These are phyloP conservation scores for Arabidopsis arenosa DNA, from an alignment of 345 rosid genomes.

Conservation along the genomic window DNA sequence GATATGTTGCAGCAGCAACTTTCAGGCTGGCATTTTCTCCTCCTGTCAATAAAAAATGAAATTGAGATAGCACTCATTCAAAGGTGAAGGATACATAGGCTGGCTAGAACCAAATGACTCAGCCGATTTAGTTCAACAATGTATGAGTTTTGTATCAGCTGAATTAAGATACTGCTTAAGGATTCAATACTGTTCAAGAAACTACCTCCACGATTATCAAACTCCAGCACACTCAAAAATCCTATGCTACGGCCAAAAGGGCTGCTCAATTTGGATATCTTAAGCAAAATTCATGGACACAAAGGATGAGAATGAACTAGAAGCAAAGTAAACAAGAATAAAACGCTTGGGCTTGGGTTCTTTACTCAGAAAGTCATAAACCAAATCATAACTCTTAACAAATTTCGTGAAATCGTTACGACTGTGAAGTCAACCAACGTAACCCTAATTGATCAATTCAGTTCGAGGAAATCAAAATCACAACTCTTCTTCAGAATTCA, in stretches of 20 bases:
- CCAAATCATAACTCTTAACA: background rate
- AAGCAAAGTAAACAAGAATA: background rate
- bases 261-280: background rate
- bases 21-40: slow-evolving; percentile 64
- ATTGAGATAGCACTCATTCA: slow-evolving; percentile 6
- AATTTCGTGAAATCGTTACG: slow-evolving; percentile 3
- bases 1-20: slow-evolving; percentile 78
- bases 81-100: background rate
- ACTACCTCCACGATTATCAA: background rate
- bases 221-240: background rate
- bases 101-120: background rate
- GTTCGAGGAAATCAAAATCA: slow-evolving; percentile 2
- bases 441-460: slow-evolving; percentile 30
- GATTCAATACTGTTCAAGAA: slow-evolving; percentile 6
- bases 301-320: background rate
- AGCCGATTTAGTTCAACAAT: background rate
- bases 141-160: no score
- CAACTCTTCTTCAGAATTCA: background rate
- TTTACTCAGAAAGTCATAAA: background rate
- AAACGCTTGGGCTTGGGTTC: slow-evolving; percentile 4
- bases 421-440: slow-evolving; percentile 28
- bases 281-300: background rate
- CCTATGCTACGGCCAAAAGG: background rate
- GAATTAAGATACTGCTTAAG: slow-evolving; percentile 10
- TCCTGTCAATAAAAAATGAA: slow-evolving; percentile 46